Conservation (phyloP, 768 basidiomycete genomes). For the Ramaria sp. region DNA sequence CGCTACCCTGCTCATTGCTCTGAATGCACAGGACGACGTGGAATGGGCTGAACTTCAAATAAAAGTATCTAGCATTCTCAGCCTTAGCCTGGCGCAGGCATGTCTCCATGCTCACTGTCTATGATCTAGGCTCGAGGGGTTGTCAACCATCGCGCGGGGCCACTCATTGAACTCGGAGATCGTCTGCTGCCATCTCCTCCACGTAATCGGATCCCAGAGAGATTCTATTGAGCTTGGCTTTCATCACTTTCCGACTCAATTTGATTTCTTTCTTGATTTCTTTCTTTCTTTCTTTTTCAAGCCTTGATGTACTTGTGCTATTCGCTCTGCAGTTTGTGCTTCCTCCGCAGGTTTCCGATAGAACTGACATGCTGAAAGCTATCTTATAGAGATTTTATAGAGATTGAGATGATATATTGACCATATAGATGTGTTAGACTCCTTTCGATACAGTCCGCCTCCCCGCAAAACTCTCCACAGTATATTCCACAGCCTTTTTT, state of each 20-base stretch:
- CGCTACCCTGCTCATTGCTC: slow-evolving; percentile 50
- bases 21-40: slow-evolving; percentile 48
- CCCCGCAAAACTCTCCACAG: too few relatives aligned
- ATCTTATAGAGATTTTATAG: background rate
- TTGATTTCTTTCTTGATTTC: background rate
- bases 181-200: slow-evolving; percentile 4
- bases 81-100: background rate
- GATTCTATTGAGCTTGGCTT: slow-evolving; percentile 2
- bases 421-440: background rate
- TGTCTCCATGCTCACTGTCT: background rate
- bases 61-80: slow-evolving; percentile 35
- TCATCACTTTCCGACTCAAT: background rate
- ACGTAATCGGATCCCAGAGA: background rate
- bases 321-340: background rate
- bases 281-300: too few relatives aligned
- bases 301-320: background rate
- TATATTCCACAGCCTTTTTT: too few relatives aligned
- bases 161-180: slow-evolving; percentile 1
- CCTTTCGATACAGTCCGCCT: too few relatives aligned
- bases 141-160: slow-evolving; percentile 7
- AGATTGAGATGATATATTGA: background rate
- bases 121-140: slow-evolving; percentile 3
- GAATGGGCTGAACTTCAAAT: slow-evolving; percentile 56
- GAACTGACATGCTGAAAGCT: background rate
- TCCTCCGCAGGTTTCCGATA: background rate